Percentiles rank a stretch among this genome's conserved stretches.
Evolutionary conservation across 345 rosid species (phyloP).

Genomic region (Salix caprea): DNA sequence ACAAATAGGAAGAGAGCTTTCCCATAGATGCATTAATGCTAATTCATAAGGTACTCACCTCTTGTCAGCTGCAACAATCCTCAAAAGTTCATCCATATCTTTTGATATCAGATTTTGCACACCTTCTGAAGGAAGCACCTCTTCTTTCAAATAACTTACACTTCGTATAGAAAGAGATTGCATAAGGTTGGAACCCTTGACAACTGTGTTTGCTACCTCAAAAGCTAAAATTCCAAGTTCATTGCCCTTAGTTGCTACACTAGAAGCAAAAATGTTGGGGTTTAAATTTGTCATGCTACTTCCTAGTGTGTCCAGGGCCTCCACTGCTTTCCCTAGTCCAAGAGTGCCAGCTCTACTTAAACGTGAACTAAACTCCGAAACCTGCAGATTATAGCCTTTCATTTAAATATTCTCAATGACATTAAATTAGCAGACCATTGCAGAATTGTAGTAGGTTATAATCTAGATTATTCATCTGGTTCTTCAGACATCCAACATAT

Average conservation of each 20-base stretch:
- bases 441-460: neutral
- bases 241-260: conserved; percentile 66
- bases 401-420: neutral
- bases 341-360: conserved; percentile 79
- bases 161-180: conserved; percentile 70
- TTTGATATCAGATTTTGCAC: conserved; percentile 73
- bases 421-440: neutral
- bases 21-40: neutral
- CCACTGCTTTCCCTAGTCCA: conserved; percentile 86
- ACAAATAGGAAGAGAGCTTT: neutral
- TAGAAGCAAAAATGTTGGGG: conserved; percentile 48
- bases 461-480: neutral
- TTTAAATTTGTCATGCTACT: conserved; percentile 89
- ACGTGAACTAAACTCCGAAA: conserved; percentile 62
- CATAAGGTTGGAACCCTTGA: conserved; percentile 89
- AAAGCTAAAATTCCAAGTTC: conserved; percentile 76
- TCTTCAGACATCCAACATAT: neutral
- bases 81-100: conserved; percentile 71
- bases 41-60: conserved; percentile 40
- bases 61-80: conserved; percentile 83
- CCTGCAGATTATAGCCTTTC: conserved; percentile 31
- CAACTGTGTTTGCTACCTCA: conserved; percentile 94
- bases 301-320: conserved; percentile 87
- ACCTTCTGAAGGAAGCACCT: conserved; percentile 81
- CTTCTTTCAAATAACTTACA: conserved; percentile 68